phyloP scores from a whole-genome alignment of 768 basidiomycete species.

The Termitomyces sp. region DNA sequence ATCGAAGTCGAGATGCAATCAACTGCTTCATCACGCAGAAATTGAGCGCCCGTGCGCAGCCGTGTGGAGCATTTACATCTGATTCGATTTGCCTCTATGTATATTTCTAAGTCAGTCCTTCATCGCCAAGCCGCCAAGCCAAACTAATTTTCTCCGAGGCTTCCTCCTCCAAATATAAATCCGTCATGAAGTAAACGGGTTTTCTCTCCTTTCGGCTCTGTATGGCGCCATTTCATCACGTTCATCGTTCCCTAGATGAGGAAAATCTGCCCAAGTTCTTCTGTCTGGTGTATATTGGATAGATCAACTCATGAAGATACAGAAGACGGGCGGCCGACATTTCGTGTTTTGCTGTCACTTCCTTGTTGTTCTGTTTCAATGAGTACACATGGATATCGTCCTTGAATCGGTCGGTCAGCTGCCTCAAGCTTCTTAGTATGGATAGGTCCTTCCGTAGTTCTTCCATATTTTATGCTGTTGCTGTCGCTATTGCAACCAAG shows the following conservation, averaged over 20 bases:
- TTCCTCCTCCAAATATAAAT: not conserved
- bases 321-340: not conserved
- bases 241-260: no score
- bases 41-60: not conserved
- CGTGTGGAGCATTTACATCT: not conserved
- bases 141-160: not conserved
- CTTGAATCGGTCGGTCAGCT: not conserved
- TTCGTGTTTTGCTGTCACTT: not conserved
- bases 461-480: slow-evolving; percentile 10
- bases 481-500: slow-evolving; percentile 14
- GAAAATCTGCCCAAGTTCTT: not conserved
- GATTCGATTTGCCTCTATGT: not conserved
- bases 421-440: not conserved
- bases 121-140: slow-evolving; percentile 6
- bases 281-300: no score
- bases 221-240: not conserved
- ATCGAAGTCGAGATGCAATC: not conserved
- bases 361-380: not conserved
- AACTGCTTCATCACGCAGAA: not conserved
- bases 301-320: not conserved
- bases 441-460: slow-evolving; percentile 1
- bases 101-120: not conserved
- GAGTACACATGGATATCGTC: not conserved
- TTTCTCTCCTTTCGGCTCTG: not conserved
- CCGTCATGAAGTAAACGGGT: not conserved